These are phyloP conservation scores for Marchantia polymorpha DNA, from an alignment of 225 moss, liverwort and hornwort species.

Conservation along the genomic window DNA sequence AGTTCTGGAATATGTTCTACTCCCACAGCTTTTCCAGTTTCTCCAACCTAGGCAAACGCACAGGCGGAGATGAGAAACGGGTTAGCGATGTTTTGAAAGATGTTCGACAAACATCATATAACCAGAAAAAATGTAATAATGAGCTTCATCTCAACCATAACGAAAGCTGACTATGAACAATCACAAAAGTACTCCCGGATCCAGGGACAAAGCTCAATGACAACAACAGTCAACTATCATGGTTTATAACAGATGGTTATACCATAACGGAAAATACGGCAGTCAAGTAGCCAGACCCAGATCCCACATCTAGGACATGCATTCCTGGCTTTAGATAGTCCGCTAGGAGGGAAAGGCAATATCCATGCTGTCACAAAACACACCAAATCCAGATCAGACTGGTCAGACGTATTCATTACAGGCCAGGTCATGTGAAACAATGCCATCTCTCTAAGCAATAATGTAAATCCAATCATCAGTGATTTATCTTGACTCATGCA, in stretches of 20 bases:
- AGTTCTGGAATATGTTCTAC: slow-evolving; percentile 90
- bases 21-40: slow-evolving; percentile 74
- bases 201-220: not conserved
- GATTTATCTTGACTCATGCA: too few species aligned
- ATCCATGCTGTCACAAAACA: slow-evolving; percentile 60
- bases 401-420: slow-evolving; percentile 3
- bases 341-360: slow-evolving; percentile 83
- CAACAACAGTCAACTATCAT: not conserved
- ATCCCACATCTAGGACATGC: slow-evolving; percentile 83
- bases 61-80: not conserved
- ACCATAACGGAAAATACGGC: slow-evolving; percentile 90
- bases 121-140: not conserved
- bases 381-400: not conserved
- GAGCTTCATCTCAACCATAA: not conserved
- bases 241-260: not conserved
- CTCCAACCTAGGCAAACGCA: slow-evolving; percentile 53
- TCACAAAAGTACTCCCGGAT: not conserved
- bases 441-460: too few species aligned
- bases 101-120: not conserved
- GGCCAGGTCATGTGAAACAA: too few species aligned
- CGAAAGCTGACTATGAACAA: not conserved
- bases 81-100: not conserved
- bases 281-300: slow-evolving; percentile 93
- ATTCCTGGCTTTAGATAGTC: slow-evolving; percentile 82
- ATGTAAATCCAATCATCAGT: too few species aligned